These are phyloP conservation scores for Ceratobasidium sp. DNA, from an alignment of 1,284 basidiomycete species.

Conservation along the genomic window DNA sequence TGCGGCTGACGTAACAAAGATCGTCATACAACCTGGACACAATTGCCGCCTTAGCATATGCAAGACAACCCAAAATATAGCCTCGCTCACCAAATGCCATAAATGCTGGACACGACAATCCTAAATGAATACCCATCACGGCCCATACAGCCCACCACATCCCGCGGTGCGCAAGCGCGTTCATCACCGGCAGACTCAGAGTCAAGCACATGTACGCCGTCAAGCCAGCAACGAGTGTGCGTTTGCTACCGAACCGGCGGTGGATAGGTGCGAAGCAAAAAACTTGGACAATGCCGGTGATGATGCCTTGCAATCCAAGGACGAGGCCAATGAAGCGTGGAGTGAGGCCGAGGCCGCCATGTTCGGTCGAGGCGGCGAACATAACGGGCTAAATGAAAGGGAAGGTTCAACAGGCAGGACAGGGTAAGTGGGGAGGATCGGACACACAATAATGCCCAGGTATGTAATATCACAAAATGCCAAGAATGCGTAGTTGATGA, in stretches of 20 bases:
- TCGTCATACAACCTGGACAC: slow-evolving; percentile 41
- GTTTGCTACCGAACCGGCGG: slow-evolving; percentile 43
- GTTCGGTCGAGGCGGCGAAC: slow-evolving; percentile 42
- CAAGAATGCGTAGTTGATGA: slow-evolving; percentile 29
- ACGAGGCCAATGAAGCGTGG: slow-evolving; percentile 42
- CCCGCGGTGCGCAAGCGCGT: slow-evolving; percentile 29
- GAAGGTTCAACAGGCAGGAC: not conserved
- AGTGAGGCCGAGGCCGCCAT: slow-evolving; percentile 46
- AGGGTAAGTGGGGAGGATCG: not conserved
- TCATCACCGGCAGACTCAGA: slow-evolving; percentile 42
- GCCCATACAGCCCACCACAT: slow-evolving; percentile 12
- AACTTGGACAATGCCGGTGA: slow-evolving; percentile 41
- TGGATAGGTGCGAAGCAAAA: slow-evolving; percentile 45
- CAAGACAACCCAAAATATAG: not conserved
- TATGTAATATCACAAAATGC: not conserved
- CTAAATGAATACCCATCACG: slow-evolving; percentile 15
- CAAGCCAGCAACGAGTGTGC: slow-evolving; percentile 36
- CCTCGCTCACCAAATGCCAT: slow-evolving; percentile 45
- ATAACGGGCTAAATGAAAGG: slow-evolving; percentile 35
- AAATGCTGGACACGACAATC: slow-evolving; percentile 11
- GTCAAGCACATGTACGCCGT: slow-evolving; percentile 22
- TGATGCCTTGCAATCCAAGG: slow-evolving; percentile 41
- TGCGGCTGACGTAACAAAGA: slow-evolving; percentile 46
- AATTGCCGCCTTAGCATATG: not conserved
- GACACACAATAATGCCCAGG: not conserved